Conservation (phyloP, 225 moss, liverwort and hornwort genomes). For the Rhytidiadelphus loreus region DNA sequence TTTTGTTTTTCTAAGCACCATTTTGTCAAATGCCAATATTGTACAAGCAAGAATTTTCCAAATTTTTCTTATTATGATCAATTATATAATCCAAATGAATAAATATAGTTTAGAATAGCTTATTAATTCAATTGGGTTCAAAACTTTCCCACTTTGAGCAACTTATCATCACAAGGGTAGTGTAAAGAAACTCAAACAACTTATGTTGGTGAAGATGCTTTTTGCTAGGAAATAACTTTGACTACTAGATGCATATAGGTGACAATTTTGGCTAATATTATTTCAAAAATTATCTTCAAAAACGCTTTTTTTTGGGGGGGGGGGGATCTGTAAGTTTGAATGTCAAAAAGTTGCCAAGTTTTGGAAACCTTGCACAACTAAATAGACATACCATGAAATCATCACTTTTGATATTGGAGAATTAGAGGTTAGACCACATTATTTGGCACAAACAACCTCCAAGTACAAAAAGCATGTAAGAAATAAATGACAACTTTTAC, state of each 20-base stretch:
- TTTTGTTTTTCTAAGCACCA: background rate
- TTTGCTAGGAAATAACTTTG: background rate
- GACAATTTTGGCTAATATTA: background rate
- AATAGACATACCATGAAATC: background rate
- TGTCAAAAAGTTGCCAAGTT: background rate
- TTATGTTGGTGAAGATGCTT: rapidly evolving
- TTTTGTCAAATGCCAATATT: background rate
- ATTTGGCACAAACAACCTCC: background rate
- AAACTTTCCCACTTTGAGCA: background rate
- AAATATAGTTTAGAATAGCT: background rate
- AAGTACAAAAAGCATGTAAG: background rate
- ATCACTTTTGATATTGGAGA: background rate
- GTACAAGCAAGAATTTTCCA: background rate
- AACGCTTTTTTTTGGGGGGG: rapidly evolving
- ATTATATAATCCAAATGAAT: background rate
- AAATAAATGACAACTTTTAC: background rate
- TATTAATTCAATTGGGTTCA: background rate
- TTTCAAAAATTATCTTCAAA: background rate
- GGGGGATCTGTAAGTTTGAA: background rate
- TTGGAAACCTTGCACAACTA: background rate
- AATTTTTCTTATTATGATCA: background rate
- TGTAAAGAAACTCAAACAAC: background rate
- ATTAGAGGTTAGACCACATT: rapidly evolving
- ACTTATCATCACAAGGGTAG: rapidly evolving
- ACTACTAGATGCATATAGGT: background rate